phyloP scores from a whole-genome alignment of 2,329 filamentous ascomycete genomes.

The Colletotrichum musicola region DNA sequence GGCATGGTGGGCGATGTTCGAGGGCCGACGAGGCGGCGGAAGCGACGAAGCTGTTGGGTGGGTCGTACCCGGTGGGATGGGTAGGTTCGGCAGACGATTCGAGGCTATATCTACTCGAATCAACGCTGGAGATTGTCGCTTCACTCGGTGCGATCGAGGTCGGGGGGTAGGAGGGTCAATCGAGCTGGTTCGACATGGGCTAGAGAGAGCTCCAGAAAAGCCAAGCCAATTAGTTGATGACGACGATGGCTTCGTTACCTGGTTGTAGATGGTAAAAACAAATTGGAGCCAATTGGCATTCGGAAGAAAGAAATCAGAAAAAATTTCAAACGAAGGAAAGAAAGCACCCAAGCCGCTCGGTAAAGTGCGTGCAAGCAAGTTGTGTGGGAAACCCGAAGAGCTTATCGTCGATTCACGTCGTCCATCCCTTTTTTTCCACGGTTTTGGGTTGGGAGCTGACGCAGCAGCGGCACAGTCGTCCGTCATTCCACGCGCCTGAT shows the following conservation, averaged over 20 bases:
- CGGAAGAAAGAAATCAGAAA: background rate
- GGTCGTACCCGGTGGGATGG: conserved; percentile 11
- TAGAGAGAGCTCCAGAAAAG: conserved; percentile 21
- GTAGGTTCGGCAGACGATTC: background rate
- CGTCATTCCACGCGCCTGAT: too few species aligned
- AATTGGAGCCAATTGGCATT: background rate
- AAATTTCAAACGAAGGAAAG: conserved; percentile 20
- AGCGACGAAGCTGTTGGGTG: conserved; percentile 4
- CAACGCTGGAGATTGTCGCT: conserved; percentile 4
- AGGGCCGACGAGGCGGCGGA: conserved; percentile 19
- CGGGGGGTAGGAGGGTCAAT: conserved; percentile 7
- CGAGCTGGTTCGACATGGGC: conserved; percentile 26
- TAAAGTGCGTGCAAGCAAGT: background rate
- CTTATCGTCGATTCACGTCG: conserved; percentile 6
- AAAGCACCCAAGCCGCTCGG: conserved; percentile 1
- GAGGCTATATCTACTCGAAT: conserved; percentile 1
- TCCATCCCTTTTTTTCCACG: background rate
- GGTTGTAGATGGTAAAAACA: background rate
- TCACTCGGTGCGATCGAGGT: background rate
- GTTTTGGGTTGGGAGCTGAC: conserved; percentile 21
- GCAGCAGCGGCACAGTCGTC: conserved; percentile 1
- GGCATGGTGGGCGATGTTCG: conserved; percentile 45
- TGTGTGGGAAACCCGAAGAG: background rate
- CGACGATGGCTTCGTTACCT: background rate
- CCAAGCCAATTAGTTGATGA: conserved; percentile 17